Percentiles rank a stretch among this genome's conserved stretches.
These are phyloP conservation scores for Petrea volubilis DNA, from an alignment of 257 asterid species.

Conservation along the genomic window DNA sequence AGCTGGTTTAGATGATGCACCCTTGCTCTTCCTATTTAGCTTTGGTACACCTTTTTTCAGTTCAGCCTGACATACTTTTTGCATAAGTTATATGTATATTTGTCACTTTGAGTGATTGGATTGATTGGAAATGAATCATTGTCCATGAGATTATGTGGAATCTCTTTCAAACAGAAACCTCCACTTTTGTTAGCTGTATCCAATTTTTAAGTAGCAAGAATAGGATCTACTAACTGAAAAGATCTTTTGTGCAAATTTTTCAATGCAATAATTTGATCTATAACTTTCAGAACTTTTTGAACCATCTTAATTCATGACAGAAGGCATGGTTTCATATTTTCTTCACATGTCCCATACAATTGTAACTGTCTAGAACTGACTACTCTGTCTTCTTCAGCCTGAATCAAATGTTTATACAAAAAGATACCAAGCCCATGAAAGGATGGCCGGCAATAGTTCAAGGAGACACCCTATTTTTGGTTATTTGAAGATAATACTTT, in stretches of 20 bases:
- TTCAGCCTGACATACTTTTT: slow-evolving; percentile 17
- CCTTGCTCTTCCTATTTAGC: slow-evolving; percentile 14
- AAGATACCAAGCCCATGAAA: not conserved
- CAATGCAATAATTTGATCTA: not conserved
- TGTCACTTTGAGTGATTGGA: not conserved
- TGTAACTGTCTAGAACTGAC: not conserved
- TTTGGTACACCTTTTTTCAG: not conserved
- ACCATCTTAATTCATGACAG: not conserved
- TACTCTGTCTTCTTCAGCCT: not conserved
- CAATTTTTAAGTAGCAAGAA: too few species aligned
- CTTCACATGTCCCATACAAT: not conserved
- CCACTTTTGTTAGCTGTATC: too few species aligned
- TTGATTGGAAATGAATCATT: slow-evolving; percentile 11
- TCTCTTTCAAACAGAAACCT: too few species aligned
- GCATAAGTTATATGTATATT: slow-evolving; percentile 1
- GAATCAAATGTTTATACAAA: not conserved
- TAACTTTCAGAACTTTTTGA: not conserved
- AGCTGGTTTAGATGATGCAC: slow-evolving; percentile 15
- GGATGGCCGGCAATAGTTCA: not conserved
- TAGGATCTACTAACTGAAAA: slow-evolving; percentile 6
- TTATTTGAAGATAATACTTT: slow-evolving; percentile 1
- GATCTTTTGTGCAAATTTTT: not conserved
- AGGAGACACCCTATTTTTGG: not conserved
- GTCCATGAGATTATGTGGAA: slow-evolving; percentile 14
- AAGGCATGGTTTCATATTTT: not conserved